Evolutionary conservation across 202 grass and related monocot species (phyloP).

Genomic region (Musa balbisiana): DNA sequence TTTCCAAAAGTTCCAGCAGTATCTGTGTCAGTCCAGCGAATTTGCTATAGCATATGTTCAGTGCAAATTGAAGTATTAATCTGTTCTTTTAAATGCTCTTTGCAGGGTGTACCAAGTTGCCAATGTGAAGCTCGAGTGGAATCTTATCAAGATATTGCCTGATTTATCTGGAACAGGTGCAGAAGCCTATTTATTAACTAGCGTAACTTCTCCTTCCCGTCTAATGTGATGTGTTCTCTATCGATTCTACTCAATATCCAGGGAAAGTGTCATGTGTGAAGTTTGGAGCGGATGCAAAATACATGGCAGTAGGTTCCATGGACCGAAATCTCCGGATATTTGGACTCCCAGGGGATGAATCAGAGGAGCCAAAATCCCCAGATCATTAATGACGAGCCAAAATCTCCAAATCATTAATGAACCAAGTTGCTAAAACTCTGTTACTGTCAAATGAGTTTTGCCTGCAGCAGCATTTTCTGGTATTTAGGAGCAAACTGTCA

Average conservation of each 20-base stretch:
- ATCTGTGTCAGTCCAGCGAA: not conserved
- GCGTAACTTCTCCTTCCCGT: not conserved
- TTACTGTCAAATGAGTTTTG: no score
- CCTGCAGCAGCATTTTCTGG: no score
- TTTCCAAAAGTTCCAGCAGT: not conserved
- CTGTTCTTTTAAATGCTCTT: not conserved
- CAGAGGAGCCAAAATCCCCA: constrained; percentile 18
- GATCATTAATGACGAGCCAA: not conserved
- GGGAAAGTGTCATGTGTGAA: constrained; percentile 45
- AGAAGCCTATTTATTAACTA: not conserved
- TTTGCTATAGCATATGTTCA: not conserved
- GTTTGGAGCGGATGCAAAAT: constrained; percentile 82
- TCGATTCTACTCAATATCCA: constrained; percentile 2
- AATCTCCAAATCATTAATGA: no score
- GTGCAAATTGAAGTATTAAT: not conserved
- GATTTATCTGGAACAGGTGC: constrained; percentile 98
- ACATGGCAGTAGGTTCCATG: constrained; percentile 87
- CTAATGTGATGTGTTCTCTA: constrained; percentile 3
- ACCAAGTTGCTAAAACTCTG: no score
- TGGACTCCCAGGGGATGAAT: constrained; percentile 69
- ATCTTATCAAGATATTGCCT: constrained; percentile 80
- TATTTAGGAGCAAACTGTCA: no score
- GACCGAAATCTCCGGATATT: constrained; percentile 94
- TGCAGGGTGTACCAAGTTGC: constrained; percentile 89
- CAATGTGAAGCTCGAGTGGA: constrained; percentile 94